A percentile compares a stretch with the other conserved stretches of the same genome.
phyloP scores from a whole-genome alignment of 2,329 filamentous ascomycete genomes.

The Ceratocystiopsis minuta region DNA sequence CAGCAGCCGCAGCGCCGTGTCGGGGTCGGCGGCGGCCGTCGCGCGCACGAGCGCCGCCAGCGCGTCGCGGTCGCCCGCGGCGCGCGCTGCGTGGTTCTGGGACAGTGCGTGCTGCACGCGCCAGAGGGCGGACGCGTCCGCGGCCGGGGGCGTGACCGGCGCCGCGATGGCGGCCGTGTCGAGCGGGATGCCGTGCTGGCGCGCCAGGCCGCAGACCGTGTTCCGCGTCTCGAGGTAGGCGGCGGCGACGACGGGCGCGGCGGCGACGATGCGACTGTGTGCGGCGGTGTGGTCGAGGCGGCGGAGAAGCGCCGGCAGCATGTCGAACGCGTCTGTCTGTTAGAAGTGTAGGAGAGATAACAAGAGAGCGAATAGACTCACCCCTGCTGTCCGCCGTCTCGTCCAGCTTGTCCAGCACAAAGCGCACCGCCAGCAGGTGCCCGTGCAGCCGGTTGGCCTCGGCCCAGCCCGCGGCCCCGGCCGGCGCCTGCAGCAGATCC shows the following conservation, averaged over 20 bases:
- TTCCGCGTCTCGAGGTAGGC: constrained; percentile 30
- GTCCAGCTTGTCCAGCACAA: constrained; percentile 21
- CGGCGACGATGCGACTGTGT: constrained; percentile 3
- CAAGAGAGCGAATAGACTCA: constrained; percentile 19
- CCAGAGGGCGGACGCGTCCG: constrained; percentile 18
- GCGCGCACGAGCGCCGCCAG: constrained; percentile 18
- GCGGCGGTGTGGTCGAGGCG: constrained; percentile 3
- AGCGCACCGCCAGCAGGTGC: constrained; percentile 35
- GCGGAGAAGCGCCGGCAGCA: constrained; percentile 1
- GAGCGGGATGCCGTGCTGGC: background rate
- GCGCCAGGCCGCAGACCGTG: constrained; percentile 14
- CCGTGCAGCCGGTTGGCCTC: constrained; percentile 39
- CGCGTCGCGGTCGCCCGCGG: constrained; percentile 3
- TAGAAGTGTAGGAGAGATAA: background rate
- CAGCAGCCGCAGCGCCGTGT: constrained; percentile 23
- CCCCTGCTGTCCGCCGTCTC: too few relatives aligned
- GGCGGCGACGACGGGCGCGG: constrained; percentile 24
- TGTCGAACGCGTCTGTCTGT: background rate
- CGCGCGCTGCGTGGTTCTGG: constrained; percentile 17
- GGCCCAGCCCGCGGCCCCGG: background rate
- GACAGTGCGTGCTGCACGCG: constrained; percentile 21
- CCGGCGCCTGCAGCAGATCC: constrained; percentile 17
- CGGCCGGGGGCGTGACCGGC: background rate
- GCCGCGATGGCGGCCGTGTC: background rate
- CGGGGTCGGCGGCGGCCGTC: constrained; percentile 21